These are phyloP conservation scores for Diaporthe caulivora DNA, from an alignment of 2,329 filamentous ascomycete genomes.

Conservation along the genomic window DNA sequence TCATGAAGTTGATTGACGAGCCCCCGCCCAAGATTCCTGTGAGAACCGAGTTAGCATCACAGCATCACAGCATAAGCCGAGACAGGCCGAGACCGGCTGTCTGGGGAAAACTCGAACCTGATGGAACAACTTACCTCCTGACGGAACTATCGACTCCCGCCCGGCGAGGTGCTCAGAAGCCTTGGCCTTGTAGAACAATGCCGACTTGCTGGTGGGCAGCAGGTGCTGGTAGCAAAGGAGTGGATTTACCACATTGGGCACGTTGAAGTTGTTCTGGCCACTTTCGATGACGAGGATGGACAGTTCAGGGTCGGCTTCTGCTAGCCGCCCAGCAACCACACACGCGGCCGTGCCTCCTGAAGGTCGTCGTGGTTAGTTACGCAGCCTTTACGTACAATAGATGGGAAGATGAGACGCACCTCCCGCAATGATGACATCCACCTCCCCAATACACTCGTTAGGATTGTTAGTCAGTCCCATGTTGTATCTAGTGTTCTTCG, in stretches of 20 bases:
- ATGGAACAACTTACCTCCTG: slow-evolving; percentile 48
- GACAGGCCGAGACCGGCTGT: too few species aligned
- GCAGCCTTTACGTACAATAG: neutral
- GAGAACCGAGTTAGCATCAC: neutral
- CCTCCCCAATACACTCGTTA: slow-evolving; percentile 50
- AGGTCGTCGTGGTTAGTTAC: slow-evolving; percentile 1
- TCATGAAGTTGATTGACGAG: slow-evolving; percentile 59
- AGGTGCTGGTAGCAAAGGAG: slow-evolving; percentile 62
- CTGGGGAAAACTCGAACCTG: too few species aligned
- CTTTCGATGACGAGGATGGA: slow-evolving; percentile 66
- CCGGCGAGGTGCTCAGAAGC: slow-evolving; percentile 58
- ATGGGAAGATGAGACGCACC: slow-evolving; percentile 29
- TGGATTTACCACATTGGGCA: slow-evolving; percentile 63
- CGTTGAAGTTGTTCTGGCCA: slow-evolving; percentile 65
- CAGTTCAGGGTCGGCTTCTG: slow-evolving; percentile 61
- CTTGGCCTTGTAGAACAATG: slow-evolving; percentile 63
- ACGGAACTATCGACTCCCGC: slow-evolving; percentile 54
- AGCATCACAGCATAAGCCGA: neutral
- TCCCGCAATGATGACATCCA: slow-evolving; percentile 55
- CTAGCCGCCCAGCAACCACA: slow-evolving; percentile 62
- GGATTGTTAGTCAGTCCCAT: slow-evolving; percentile 40
- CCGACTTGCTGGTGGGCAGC: slow-evolving; percentile 56
- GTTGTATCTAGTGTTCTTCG: neutral
- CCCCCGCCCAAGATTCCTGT: slow-evolving; percentile 62
- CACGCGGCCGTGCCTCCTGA: slow-evolving; percentile 62